A percentile compares a stretch with the other conserved stretches of the same genome.
These are phyloP conservation scores for Diaporthe vexans DNA, from an alignment of 2,329 filamentous ascomycete genomes.

Conservation along the genomic window DNA sequence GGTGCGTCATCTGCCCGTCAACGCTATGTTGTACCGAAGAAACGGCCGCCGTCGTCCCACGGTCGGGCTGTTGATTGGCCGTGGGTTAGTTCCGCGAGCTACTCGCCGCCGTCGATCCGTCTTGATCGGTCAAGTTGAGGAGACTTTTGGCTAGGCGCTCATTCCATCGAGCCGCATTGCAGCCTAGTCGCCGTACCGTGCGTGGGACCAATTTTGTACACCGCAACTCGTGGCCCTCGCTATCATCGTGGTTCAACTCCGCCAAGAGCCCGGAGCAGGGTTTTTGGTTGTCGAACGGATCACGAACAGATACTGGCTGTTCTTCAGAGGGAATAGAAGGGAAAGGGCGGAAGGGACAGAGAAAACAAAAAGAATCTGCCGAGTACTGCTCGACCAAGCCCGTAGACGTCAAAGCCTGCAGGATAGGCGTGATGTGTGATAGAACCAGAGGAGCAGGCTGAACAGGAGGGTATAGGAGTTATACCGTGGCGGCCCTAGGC, in stretches of 20 bases:
- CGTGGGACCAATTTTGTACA: neutral
- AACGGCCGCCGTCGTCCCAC: neutral
- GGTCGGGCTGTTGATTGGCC: constrained; percentile 10
- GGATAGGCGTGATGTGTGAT: neutral
- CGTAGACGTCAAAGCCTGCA: neutral
- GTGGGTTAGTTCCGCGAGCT: constrained; percentile 23
- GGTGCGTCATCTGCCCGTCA: constrained; percentile 5
- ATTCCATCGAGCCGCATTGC: neutral
- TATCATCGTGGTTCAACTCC: neutral
- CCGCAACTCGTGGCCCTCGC: neutral
- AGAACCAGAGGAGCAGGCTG: neutral
- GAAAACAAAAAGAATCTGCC: neutral
- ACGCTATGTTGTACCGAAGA: constrained; percentile 20
- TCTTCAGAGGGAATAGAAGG: neutral
- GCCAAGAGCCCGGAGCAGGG: neutral
- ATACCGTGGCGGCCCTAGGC: neutral
- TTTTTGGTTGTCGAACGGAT: neutral
- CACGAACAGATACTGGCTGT: neutral
- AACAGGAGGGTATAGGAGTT: constrained; percentile 26
- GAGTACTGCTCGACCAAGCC: constrained; percentile 21
- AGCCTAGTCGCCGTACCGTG: neutral
- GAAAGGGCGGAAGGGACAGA: neutral
- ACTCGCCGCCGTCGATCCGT: constrained; percentile 18
- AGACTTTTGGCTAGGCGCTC: neutral
- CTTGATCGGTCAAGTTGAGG: neutral